Base-by-base conservation (phyloP, 2,329 filamentous ascomycete genomes). In the Colletotrichum sublineola region DNA sequence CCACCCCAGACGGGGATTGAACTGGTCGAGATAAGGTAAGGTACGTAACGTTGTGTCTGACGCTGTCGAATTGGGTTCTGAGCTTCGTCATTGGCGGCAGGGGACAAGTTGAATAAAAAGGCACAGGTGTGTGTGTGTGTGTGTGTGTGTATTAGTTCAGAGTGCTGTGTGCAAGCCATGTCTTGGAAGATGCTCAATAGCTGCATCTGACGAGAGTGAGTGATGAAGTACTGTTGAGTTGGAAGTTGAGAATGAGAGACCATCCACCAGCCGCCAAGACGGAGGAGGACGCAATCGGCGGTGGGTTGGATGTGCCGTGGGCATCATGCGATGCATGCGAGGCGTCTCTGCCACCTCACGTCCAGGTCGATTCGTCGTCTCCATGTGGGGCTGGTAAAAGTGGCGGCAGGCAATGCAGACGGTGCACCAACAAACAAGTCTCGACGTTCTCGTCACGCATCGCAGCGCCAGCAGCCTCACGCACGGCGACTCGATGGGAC, bases 1-100 rank as follows among this genome's bases (percentile, higher is more conserved):
- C 15, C 48, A 46, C 8, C 36, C 48, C 33, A 55, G 44, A 15
- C 36, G 38, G 33, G 38, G 42, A 64, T 24, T 20, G 48, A 42
- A 33, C 48, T 15, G 48, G 62, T 24, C n/a, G 24, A 64, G 62
- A 42, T 44, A 44, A 55, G 48, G 62, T 55, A 31, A 55, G 20
- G 50, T 55, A 44, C 61, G 48, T 53, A 64, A 64, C 48, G 24
- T 44, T 24, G 61, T 55, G 50, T 64, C 38, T 36, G 33, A 12
- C n/a, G 18, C 29, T 57, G 15, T 46, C 9, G n/a, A 46, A 46
- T n/a, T 46, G 38, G 57, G 24, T n/a, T n/a, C 15, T 4, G 40
- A 33, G 40, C 40, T 46, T 46, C 57, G 38, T 55, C 48, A 63
- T 52, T 38, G 46, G 46, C 44, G 29, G 60, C 31, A 15, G 31